Evolutionary conservation across 345 rosid species (phyloP).

Genomic region (Alliaria petiolata): DNA sequence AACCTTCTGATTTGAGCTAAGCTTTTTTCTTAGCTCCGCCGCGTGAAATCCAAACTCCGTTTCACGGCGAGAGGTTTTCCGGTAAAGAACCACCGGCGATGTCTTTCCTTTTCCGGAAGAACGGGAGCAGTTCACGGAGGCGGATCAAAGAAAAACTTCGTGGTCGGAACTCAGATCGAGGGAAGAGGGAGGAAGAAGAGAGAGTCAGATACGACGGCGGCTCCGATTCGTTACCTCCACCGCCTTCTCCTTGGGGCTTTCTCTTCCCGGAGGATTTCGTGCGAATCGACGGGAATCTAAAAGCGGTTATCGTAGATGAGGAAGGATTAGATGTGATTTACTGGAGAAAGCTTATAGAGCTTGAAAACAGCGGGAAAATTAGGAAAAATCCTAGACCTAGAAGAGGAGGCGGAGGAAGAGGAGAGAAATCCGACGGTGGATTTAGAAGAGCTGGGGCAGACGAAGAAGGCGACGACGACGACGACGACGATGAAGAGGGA

Average conservation of each 20-base stretch:
- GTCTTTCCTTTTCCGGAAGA: constrained; percentile 34
- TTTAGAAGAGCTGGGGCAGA: background rate
- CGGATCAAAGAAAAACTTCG: constrained; percentile 29
- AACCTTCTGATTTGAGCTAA: constrained; percentile 31
- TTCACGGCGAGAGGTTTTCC: background rate
- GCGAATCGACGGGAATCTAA: constrained; percentile 40
- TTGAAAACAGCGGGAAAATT: constrained; percentile 28
- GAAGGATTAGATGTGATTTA: constrained; percentile 78
- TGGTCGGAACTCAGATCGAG: constrained; percentile 27
- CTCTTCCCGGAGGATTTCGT: constrained; percentile 35
- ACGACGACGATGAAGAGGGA: background rate
- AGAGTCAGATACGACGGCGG: constrained; percentile 29
- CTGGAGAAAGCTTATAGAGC: constrained; percentile 46
- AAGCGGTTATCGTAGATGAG: constrained; percentile 60
- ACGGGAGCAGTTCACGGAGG: constrained; percentile 29
- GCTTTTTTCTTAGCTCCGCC: constrained; percentile 22
- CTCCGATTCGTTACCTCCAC: constrained; percentile 22
- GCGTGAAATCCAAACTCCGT: background rate
- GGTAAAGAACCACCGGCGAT: constrained; percentile 6
- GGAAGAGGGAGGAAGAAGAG: constrained; percentile 23
- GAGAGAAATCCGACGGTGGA: background rate
- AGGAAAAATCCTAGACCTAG: constrained; percentile 24
- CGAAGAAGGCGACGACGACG: background rate
- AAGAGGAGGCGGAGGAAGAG: constrained; percentile 12
- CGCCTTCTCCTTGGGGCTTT: constrained; percentile 28